These are phyloP conservation scores for Pelagophyceae sp. DNA, from an alignment of 352 stramenopile genomes.

Conservation along the genomic window DNA sequence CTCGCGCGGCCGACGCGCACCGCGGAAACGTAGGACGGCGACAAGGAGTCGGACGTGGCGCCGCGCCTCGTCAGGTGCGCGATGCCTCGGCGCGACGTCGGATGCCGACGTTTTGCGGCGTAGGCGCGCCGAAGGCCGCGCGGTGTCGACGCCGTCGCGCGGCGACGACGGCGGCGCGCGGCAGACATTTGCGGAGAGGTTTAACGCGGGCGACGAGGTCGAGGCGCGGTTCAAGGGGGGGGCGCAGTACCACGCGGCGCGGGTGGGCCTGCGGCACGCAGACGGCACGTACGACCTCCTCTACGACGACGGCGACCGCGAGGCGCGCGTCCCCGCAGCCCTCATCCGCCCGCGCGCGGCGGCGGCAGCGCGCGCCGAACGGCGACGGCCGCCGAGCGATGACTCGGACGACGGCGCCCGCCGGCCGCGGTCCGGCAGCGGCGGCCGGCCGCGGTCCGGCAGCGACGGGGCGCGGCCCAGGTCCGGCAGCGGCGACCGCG, in stretches of 20 bases:
- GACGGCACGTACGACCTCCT: slow-evolving; percentile 49
- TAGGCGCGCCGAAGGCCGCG: not conserved
- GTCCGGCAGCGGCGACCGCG: not conserved
- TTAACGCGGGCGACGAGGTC: slow-evolving; percentile 27
- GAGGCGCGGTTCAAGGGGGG: slow-evolving; percentile 29
- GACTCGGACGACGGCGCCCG: too few species aligned
- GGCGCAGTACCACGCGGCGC: slow-evolving; percentile 42
- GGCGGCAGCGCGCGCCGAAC: not conserved
- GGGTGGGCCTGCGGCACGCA: slow-evolving; percentile 33
- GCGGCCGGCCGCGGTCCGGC: too few species aligned
- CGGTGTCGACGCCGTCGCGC: not conserved
- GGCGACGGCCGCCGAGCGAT: too few species aligned
- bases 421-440: too few species aligned
- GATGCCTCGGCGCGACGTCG: not conserved
- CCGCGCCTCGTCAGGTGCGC: slow-evolving; percentile 19
- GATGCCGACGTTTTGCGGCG: not conserved
- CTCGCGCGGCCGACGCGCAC: not conserved
- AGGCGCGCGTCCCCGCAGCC: slow-evolving; percentile 32
- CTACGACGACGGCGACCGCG: slow-evolving; percentile 53
- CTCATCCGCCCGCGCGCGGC: slow-evolving; percentile 33
- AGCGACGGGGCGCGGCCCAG: too few species aligned
- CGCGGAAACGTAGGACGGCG: slow-evolving; percentile 27
- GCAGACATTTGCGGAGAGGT: too few species aligned
- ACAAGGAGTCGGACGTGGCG: slow-evolving; percentile 29
- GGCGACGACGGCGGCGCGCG: slow-evolving; percentile 2